A percentile compares a stretch with the other conserved stretches of the same genome.
Conservation (phyloP, 1,284 basidiomycete genomes). For the Sparassis latifolia region DNA sequence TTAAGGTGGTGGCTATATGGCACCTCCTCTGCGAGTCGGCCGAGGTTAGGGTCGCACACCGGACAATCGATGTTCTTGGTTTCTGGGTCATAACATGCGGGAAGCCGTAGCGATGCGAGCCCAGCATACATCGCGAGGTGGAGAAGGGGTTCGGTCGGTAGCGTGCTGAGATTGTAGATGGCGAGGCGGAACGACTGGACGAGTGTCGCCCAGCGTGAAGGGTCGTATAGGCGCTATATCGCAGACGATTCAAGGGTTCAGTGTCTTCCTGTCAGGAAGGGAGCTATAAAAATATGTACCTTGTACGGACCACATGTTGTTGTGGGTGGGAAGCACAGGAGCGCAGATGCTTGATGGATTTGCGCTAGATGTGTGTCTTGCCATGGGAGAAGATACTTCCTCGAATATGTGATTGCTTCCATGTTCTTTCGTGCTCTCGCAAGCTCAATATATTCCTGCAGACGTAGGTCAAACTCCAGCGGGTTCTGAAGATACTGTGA, state of each 20-base stretch:
- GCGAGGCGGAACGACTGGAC: constrained; percentile 76
- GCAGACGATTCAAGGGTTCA: no score
- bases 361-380: constrained; percentile 72
- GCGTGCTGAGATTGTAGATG: constrained; percentile 78
- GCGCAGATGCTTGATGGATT: constrained; percentile 70
- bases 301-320: constrained; percentile 70
- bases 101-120: constrained; percentile 80
- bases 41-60: constrained; percentile 77
- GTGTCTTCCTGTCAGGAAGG: no score
- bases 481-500: constrained; percentile 56
- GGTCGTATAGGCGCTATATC: constrained; percentile 74
- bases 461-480: constrained; percentile 90
- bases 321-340: constrained; percentile 68
- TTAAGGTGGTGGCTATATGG: constrained; percentile 93
- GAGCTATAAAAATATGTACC: constrained; percentile 27
- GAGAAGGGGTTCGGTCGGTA: constrained; percentile 82
- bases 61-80: constrained; percentile 87
- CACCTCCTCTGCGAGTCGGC: constrained; percentile 77
- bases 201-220: constrained; percentile 68
- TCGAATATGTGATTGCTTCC: constrained; percentile 82
- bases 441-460: constrained; percentile 96
- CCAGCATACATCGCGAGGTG: constrained; percentile 86
- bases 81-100: constrained; percentile 58
- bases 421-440: constrained; percentile 58
- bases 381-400: constrained; percentile 81